These are phyloP conservation scores for Colletotrichum zoysiae DNA, from an alignment of 2,329 filamentous ascomycete species.

Conservation along the genomic window DNA sequence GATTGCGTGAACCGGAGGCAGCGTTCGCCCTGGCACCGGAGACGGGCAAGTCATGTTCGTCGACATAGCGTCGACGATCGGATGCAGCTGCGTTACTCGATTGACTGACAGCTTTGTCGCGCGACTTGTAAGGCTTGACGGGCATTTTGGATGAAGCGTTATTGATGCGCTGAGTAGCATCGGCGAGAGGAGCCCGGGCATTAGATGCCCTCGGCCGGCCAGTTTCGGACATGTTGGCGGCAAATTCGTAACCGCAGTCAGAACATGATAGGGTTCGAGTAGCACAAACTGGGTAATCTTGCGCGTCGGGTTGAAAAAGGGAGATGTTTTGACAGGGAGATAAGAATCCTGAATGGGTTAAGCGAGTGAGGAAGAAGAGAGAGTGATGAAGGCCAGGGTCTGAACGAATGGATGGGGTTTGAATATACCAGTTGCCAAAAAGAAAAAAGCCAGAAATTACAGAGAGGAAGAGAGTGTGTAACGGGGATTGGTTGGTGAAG, in stretches of 20 bases:
- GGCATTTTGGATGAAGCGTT: slow-evolving; percentile 49
- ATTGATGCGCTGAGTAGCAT: slow-evolving; percentile 63
- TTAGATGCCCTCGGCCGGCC: slow-evolving; percentile 28
- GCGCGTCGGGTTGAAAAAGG: slow-evolving; percentile 25
- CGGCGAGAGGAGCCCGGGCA: slow-evolving; percentile 58
- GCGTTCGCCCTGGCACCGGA: slow-evolving; percentile 9
- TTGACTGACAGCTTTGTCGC: slow-evolving; percentile 40
- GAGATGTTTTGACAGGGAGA: slow-evolving; percentile 24
- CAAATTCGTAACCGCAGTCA: slow-evolving; percentile 20
- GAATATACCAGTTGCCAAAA: slow-evolving; percentile 38
- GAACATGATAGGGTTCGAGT: slow-evolving; percentile 25
- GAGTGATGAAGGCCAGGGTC: slow-evolving; percentile 23
- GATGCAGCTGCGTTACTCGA: slow-evolving; percentile 17
- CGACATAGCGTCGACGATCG: slow-evolving; percentile 41
- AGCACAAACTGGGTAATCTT: background rate
- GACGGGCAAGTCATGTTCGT: slow-evolving; percentile 37
- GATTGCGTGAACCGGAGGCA: slow-evolving; percentile 42
- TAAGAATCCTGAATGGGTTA: slow-evolving; percentile 28
- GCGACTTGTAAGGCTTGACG: slow-evolving; percentile 49
- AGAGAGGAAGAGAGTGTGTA: slow-evolving; percentile 19
- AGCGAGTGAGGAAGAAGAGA: slow-evolving; percentile 34
- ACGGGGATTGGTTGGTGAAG: slow-evolving; percentile 14
- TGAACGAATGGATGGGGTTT: slow-evolving; percentile 40
- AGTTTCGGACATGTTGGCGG: slow-evolving; percentile 40
- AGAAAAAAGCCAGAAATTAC: slow-evolving; percentile 34